Evolutionary conservation across 78 protist genomes (phyloP).

Genomic region (Corallochytrium limacisporum): DNA sequence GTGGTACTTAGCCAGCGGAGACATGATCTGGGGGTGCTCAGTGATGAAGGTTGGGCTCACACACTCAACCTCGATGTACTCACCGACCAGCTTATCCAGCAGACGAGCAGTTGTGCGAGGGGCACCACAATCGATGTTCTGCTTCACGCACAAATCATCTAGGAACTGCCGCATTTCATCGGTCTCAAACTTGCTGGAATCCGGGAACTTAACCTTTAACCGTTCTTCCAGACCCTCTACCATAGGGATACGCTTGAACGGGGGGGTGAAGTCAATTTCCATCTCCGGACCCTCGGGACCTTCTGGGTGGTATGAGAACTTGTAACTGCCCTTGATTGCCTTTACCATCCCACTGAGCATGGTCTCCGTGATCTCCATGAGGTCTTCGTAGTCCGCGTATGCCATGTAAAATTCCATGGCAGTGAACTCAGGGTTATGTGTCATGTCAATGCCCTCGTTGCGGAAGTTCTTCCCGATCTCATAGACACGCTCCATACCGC

Average conservation of each 20-base stretch:
- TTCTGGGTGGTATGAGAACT: conserved; percentile 43
- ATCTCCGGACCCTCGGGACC: conserved; percentile 35
- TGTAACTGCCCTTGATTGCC: conserved; percentile 35
- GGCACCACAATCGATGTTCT: conserved; percentile 62
- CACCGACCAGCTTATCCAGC: conserved; percentile 79
- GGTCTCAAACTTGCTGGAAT: conserved; percentile 21
- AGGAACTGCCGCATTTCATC: conserved; percentile 47
- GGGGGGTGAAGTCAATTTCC: conserved; percentile 93
- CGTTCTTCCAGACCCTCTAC: conserved; percentile 60
- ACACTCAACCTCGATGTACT: conserved; percentile 40
- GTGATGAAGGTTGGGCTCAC: conserved; percentile 93
- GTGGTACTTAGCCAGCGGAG: conserved; percentile 98
- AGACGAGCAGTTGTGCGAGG: conserved; percentile 94
- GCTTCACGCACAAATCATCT: conserved; percentile 36
- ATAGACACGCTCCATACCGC: conserved; percentile 98
- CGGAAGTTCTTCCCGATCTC: conserved; percentile 99
- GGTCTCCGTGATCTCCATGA: conserved; percentile 86
- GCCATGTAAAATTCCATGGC: conserved; percentile 99
- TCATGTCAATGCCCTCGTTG: conserved; percentile 96
- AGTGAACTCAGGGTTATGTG: conserved; percentile 99
- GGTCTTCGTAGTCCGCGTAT: conserved; percentile 97
- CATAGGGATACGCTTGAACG: conserved; percentile 83
- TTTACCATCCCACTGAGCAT: conserved; percentile 51
- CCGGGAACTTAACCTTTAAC: conserved; percentile 15
- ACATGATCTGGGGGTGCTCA: conserved; percentile 96